Evolutionary conservation across 805 yeast genomes (phyloP), one percentile per base, ranked within the genome.

Genomic region (Groenewaldozyma tartarivorans): DNA sequence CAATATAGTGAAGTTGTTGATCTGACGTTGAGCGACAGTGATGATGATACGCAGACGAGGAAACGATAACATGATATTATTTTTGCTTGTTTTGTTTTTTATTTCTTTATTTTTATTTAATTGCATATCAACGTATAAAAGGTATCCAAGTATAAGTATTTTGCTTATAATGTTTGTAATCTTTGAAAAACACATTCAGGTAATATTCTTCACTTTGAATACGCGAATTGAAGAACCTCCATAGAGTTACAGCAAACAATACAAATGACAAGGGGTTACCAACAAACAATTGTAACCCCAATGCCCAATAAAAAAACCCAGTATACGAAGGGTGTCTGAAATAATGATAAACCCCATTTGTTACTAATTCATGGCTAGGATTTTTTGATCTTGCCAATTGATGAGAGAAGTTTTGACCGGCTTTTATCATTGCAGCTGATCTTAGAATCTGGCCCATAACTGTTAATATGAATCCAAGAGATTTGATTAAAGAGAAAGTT

Each of bases 271-370:
- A 35, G 4, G 82, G 77, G 60, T 87, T 92, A 35, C 75, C 61
- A 43, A 90, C 60, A 45, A 80, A 48, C 35, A 92, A 19, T 56
- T 90, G 95, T 1, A 86, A 69, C 0, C 96, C 96, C 3, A 88
- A 49, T 11, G 94, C 90, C 96, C 97, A 92, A 75, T 86, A 77
- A 55, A 77, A 88, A 58, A 82, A 92, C 0, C 96, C 98, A 32
- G 77, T 71, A 60, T 92, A 92, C 36, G 94, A 79, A 4, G 98
- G 98, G 58, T 92, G 98, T 46, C 98, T 69, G 13, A 74, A 62
- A 20, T 61, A 48, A 1, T 67, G 43, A 58, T 90, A 92, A 2
- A 90, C 63, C 0, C 96, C 97, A 7, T 60, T 49, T 0, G 85
- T 84, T 9, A 92, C 79, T 33, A 92, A 66, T 6, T 49, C 61